A percentile compares a stretch with the other conserved stretches of the same genome.
These are phyloP conservation scores for Penicillium sp. DNA, from an alignment of 2,329 filamentous ascomycete genomes.

Conservation along the genomic window DNA sequence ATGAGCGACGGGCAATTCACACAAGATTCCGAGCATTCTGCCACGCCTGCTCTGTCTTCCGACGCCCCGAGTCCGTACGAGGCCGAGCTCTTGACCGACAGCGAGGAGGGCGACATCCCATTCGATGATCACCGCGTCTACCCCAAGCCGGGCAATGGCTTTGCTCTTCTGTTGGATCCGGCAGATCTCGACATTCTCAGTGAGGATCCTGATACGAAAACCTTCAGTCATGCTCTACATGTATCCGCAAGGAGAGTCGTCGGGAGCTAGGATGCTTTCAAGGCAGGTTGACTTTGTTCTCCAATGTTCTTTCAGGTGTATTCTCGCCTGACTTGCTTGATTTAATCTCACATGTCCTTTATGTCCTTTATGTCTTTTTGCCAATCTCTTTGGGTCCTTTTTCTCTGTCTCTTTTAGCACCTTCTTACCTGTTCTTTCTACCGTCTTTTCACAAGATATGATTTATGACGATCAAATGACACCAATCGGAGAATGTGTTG, in stretches of 20 bases:
- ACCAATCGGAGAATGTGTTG: not conserved
- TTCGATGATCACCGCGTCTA: conserved; percentile 60
- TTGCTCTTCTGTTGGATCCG: conserved; percentile 56
- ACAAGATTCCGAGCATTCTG: not conserved
- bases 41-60: conserved; percentile 1
- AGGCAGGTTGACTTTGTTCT: not conserved
- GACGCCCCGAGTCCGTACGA: conserved; percentile 21
- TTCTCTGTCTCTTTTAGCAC: not conserved
- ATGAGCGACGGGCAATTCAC: not conserved
- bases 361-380: too few relatives aligned
- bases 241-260: conserved; percentile 11
- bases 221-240: conserved; percentile 54
- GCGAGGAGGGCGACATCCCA: conserved; percentile 41
- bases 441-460: not conserved
- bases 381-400: not conserved
- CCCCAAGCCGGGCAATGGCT: conserved; percentile 61
- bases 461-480: not conserved
- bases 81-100: conserved; percentile 23
- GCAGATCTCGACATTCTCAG: conserved; percentile 62
- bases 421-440: not conserved
- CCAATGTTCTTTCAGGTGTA: too few relatives aligned
- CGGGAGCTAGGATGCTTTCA: not conserved
- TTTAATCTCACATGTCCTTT: not conserved
- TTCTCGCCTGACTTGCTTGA: not conserved
- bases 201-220: conserved; percentile 56